Percentiles rank a stretch among this genome's conserved stretches.
Evolutionary conservation across 768 basidiomycete genomes (phyloP).

Genomic region (Pulveroboletus ravenelii): DNA sequence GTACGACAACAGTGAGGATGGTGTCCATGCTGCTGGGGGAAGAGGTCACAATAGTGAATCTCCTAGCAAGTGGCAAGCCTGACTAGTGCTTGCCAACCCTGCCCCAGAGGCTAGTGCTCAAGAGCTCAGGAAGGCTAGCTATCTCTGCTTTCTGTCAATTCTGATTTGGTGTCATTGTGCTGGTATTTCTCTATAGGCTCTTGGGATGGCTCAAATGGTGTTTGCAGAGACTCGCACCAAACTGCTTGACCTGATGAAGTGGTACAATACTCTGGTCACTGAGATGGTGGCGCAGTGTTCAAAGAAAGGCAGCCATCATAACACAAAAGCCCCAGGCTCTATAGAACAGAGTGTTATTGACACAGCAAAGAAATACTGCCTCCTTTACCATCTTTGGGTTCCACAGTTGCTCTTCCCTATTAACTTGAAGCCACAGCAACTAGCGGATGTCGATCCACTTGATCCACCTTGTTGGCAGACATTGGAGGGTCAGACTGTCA

Average conservation of each 20-base stretch:
- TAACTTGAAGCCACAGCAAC: not conserved
- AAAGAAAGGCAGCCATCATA: not conserved
- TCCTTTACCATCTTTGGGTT: not conserved
- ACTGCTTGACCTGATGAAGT: not conserved
- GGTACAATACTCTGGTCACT: not conserved
- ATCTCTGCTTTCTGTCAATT: too few species aligned
- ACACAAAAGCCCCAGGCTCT: not conserved
- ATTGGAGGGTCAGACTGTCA: not conserved
- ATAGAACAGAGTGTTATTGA: not conserved
- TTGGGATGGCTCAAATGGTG: too few species aligned
- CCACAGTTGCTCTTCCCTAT: not conserved
- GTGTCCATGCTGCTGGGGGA: too few species aligned
- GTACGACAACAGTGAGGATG: too few species aligned
- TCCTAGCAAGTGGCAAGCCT: too few species aligned
- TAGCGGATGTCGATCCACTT: not conserved
- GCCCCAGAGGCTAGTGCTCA: too few species aligned
- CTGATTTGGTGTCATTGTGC: too few species aligned
- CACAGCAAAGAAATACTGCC: not conserved
- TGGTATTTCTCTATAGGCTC: too few species aligned
- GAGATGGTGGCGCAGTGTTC: not conserved
- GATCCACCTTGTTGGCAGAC: not conserved
- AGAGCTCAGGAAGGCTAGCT: too few species aligned
- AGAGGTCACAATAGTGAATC: too few species aligned
- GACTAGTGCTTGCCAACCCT: too few species aligned
- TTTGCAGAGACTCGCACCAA: too few species aligned